Base-by-base conservation (phyloP, 805 yeast species). In the Saccharomycopsis fodiens region DNA sequence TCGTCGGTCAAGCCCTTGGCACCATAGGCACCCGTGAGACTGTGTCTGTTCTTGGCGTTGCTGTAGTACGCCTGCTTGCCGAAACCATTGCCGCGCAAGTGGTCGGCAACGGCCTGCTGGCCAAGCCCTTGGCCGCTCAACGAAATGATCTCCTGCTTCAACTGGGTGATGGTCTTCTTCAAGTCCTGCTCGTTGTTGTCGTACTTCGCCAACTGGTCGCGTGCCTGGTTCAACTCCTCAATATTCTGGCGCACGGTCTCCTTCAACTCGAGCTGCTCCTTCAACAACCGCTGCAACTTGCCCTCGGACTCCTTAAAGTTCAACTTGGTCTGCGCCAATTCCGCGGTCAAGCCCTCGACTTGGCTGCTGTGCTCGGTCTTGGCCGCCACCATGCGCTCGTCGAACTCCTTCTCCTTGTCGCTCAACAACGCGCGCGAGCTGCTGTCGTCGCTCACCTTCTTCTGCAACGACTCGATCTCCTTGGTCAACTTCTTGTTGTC, bases 401-500 rank as follows among this genome's bases (percentile, higher is more conserved):
- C 66, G 55, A 74, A 73, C 44, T 74, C 79, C 4, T 71, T 52
- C 51, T 79, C 85, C 57, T 79, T 74, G 4, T 72, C 47, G 56
- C 76, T 74, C 52, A 81, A 64, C 3, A 67, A 60, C 49, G 75
- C 78, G 52, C 78, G 79, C 2, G 76, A 70, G 35, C 61, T 62
- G 36, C 71, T 66, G 4, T 80, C 72, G 51, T 75, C 81, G 27
- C 72, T 76, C 48, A 86, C 69, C 20, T 71, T 65, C 7, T 56
- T 56, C 51, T 73, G 76, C 44, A 79, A 59, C 10, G 59, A 57
- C 38, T 74, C 72, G 41, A 89, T 75, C 57, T 84, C 83, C 13
- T 66, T 64, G 48, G 76, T 71, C 58, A 91, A 70, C 50, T 73
- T 74, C 67, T 82, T 82, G 64, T 89, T 89, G 55, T 87, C 96